phyloP scores from a whole-genome alignment of 177 flowering plant genomes.

The Vitis hybrid region DNA sequence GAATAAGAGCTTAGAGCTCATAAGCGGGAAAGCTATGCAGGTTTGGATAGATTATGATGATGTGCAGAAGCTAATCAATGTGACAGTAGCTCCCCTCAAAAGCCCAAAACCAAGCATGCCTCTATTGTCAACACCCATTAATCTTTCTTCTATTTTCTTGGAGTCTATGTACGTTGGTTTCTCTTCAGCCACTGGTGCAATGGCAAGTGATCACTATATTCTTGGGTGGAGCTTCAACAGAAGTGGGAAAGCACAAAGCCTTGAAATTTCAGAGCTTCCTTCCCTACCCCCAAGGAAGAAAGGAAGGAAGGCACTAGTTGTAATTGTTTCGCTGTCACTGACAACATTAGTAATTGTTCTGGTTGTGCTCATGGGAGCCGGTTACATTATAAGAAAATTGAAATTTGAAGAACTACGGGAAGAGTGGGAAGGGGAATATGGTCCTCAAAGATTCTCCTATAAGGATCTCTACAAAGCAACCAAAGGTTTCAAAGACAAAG shows the following conservation, averaged over 20 bases:
- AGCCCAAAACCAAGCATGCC: constrained; percentile 21
- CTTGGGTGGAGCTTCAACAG: constrained; percentile 45
- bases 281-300: constrained; percentile 13
- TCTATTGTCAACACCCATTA: constrained; percentile 22
- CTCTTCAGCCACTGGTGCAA: constrained; percentile 29
- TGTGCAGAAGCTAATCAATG: constrained; percentile 20
- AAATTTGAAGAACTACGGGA: constrained; percentile 27
- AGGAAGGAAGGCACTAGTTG: not conserved
- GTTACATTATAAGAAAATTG: constrained; percentile 11
- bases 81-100: constrained; percentile 28
- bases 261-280: constrained; percentile 33
- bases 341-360: not conserved
- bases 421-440: constrained; percentile 41
- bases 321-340: not conserved
- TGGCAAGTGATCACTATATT: constrained; percentile 23
- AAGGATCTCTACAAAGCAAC: constrained; percentile 36
- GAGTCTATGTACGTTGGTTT: constrained; percentile 41
- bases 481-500: constrained; percentile 40
- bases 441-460: constrained; percentile 35
- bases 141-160: constrained; percentile 22
- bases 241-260: constrained; percentile 27
- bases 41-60: constrained; percentile 43
- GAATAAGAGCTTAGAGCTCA: constrained; percentile 17
- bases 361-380: not conserved
- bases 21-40: constrained; percentile 25